These are phyloP conservation scores for Sordariomycetes sp. DNA, from an alignment of 2,329 filamentous ascomycete genomes.

Conservation along the genomic window DNA sequence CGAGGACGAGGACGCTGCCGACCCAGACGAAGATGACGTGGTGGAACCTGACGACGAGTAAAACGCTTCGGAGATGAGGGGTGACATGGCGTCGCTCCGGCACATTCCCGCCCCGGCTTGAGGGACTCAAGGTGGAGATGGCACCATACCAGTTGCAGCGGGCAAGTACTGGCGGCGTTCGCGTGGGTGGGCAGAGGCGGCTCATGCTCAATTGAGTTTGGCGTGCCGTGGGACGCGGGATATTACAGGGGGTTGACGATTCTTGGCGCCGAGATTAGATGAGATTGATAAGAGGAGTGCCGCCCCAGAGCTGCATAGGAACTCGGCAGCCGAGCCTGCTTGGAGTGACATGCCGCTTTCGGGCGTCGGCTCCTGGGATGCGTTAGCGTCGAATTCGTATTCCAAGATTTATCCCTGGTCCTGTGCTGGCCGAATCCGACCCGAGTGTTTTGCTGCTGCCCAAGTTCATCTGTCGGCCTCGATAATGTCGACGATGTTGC, in stretches of 20 bases:
- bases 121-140: background rate
- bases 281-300: conserved; percentile 4
- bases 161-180: background rate
- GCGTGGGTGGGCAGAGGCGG: no score
- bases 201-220: background rate
- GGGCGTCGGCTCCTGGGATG: background rate
- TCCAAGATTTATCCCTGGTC: no score
- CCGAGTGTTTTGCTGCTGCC: no score
- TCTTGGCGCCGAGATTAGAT: conserved; percentile 1
- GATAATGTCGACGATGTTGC: no score
- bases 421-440: no score
- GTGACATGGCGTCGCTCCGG: background rate
- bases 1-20: background rate
- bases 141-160: background rate
- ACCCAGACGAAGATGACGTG: no score
- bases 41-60: background rate
- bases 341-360: background rate
- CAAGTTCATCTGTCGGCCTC: no score
- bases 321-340: background rate
- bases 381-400: background rate
- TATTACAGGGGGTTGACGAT: background rate
- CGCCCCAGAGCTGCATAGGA: background rate
- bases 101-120: background rate
- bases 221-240: background rate
- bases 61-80: background rate